phyloP scores from a whole-genome alignment of 1,284 basidiomycete genomes.

The Ustilago cynodontis region DNA sequence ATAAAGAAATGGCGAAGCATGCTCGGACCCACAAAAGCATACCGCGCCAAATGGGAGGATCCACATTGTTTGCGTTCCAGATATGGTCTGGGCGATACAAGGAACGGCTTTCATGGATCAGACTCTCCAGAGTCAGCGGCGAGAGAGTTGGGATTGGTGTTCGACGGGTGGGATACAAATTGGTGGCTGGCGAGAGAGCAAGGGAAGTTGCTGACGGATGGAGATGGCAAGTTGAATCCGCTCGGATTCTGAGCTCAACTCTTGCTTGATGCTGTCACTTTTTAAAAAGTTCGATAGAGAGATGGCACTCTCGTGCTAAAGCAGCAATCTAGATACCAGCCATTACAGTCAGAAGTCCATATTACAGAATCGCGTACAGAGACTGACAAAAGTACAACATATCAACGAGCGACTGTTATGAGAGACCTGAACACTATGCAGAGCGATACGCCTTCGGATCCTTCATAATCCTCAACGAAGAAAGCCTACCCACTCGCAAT shows the following conservation, averaged over 20 bases:
- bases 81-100: conserved; percentile 65
- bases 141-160: conserved; percentile 53
- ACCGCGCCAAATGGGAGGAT: conserved; percentile 57
- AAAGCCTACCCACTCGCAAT: conserved; percentile 52
- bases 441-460: conserved; percentile 62
- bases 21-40: conserved; percentile 67
- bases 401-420: not conserved
- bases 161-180: conserved; percentile 57
- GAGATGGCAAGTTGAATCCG: conserved; percentile 24
- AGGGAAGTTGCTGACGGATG: conserved; percentile 21
- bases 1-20: conserved; percentile 60
- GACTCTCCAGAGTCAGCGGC: conserved; percentile 39
- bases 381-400: conserved; percentile 8
- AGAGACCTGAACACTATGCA: conserved; percentile 19
- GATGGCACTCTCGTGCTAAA: not conserved
- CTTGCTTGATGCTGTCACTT: not conserved
- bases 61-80: conserved; percentile 49
- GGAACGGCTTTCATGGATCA: conserved; percentile 67
- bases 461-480: conserved; percentile 57
- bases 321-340: conserved; percentile 6
- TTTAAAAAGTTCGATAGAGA: not conserved
- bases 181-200: conserved; percentile 55
- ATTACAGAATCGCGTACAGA: conserved; percentile 1
- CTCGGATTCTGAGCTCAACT: conserved; percentile 22
- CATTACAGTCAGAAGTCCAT: conserved; percentile 2